A percentile compares a stretch with the other conserved stretches of the same genome.
Evolutionary conservation across 1,284 basidiomycete genomes (phyloP).

Genomic region (Afroboletus lepidellus): DNA sequence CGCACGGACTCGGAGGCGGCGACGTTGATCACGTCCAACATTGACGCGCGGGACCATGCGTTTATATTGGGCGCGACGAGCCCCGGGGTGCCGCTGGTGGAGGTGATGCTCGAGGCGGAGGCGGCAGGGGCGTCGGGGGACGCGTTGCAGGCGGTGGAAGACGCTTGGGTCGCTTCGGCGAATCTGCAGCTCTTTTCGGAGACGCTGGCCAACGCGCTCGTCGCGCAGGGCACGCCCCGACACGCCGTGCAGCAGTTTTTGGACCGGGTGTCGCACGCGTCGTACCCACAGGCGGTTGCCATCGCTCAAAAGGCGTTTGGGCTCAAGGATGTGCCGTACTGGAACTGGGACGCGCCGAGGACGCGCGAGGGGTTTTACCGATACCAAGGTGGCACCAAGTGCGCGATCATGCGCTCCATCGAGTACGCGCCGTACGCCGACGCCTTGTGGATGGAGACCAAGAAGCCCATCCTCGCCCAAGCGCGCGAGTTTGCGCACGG

Average conservation of each 20-base stretch:
- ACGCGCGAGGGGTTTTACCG: conserved; percentile 97
- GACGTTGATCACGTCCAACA: conserved; percentile 94
- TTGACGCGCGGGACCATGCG: conserved; percentile 93
- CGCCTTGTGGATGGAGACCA: conserved; percentile 97
- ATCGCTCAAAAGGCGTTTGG: conserved; percentile 84
- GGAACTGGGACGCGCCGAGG: conserved; percentile 93
- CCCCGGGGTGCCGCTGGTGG: conserved; percentile 67
- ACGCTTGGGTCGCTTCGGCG: conserved; percentile 80
- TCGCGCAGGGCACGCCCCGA: conserved; percentile 55
- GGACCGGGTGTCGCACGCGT: conserved; percentile 60
- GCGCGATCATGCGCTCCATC: conserved; percentile 89
- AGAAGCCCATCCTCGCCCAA: conserved; percentile 92
- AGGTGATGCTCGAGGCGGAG: conserved; percentile 85
- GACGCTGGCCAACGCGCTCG: conserved; percentile 72
- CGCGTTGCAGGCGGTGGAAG: conserved; percentile 84
- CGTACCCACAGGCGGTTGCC: conserved; percentile 67
- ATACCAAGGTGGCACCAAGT: conserved; percentile 95
- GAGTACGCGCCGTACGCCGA: conserved; percentile 95
- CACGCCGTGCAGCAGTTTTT: conserved; percentile 57
- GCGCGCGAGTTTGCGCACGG: conserved; percentile 91
- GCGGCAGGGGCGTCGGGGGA: conserved; percentile 75
- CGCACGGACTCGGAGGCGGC: conserved; percentile 91
- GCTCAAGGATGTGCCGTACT: conserved; percentile 71
- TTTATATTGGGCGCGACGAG: conserved; percentile 96
- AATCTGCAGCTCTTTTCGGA: conserved; percentile 79